Percentiles rank a stretch among this genome's conserved stretches.
These are phyloP conservation scores for Rhynchospora pubera DNA, from an alignment of 176 grass and related monocot species.

Conservation along the genomic window DNA sequence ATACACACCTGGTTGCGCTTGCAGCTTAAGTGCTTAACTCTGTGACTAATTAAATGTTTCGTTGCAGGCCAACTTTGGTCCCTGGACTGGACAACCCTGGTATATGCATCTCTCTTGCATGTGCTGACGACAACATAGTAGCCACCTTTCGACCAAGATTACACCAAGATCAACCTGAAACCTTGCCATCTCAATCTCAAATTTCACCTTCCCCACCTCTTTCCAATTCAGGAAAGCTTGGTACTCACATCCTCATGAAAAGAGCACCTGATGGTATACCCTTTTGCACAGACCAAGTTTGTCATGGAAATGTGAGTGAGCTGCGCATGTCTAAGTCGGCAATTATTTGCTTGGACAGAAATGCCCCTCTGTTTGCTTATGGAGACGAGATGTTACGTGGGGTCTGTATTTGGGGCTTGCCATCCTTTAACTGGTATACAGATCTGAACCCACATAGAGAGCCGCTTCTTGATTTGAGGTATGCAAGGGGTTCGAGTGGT, in stretches of 20 bases:
- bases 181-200: slow-evolving; percentile 30
- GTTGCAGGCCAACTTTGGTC: slow-evolving; percentile 53
- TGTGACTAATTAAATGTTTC: neutral
- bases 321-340: slow-evolving; percentile 70
- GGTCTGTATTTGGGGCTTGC: slow-evolving; percentile 51
- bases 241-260: slow-evolving; percentile 51
- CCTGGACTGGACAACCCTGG: slow-evolving; percentile 40
- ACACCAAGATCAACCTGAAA: slow-evolving; percentile 32
- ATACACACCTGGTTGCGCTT: neutral
- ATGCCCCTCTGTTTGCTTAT: slow-evolving; percentile 49
- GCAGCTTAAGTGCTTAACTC: neutral
- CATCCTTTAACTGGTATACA: slow-evolving; percentile 39
- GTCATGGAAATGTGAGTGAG: slow-evolving; percentile 46
- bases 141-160: slow-evolving; percentile 72
- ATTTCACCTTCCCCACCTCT: slow-evolving; percentile 22
- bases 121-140: slow-evolving; percentile 38
- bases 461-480: slow-evolving; percentile 87
- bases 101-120: slow-evolving; percentile 76
- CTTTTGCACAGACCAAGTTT: slow-evolving; percentile 28
- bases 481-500: slow-evolving; percentile 25
- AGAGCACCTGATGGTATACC: slow-evolving; percentile 20
- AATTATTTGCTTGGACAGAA: slow-evolving; percentile 37
- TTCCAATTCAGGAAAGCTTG: slow-evolving; percentile 46
- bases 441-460: slow-evolving; percentile 49
- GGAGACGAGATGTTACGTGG: slow-evolving; percentile 47